These are phyloP conservation scores for Alternaria angustiovoidea DNA, from an alignment of 2,329 filamentous ascomycete genomes.

Conservation along the genomic window DNA sequence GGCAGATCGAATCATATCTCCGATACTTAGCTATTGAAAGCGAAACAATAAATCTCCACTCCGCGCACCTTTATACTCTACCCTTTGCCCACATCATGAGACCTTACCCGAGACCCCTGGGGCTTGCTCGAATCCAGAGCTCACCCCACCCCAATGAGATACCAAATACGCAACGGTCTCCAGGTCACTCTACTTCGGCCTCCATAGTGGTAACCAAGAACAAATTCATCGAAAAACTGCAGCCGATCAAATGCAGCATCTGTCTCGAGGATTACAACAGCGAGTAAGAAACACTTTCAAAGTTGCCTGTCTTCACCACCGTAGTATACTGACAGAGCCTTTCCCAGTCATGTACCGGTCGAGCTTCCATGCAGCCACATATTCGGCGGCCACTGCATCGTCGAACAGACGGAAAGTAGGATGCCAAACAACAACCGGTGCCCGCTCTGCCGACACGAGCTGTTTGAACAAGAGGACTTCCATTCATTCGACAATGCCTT, in stretches of 20 bases:
- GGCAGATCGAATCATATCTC: neutral
- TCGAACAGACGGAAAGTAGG: neutral
- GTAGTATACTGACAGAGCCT: neutral
- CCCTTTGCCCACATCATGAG: neutral
- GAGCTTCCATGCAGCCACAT: slow-evolving; percentile 6
- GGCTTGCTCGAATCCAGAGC: neutral
- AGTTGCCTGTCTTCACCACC: neutral
- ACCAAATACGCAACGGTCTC: neutral
- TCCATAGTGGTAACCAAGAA: slow-evolving; percentile 5
- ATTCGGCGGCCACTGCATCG: slow-evolving; percentile 10
- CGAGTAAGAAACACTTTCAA: neutral
- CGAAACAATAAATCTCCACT: neutral
- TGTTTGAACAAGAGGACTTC: slow-evolving; percentile 1
- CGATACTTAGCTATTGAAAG: neutral
- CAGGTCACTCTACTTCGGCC: neutral
- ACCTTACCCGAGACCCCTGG: neutral
- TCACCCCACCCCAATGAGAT: neutral
- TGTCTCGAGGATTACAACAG: slow-evolving; percentile 5
- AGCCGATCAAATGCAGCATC: slow-evolving; percentile 6
- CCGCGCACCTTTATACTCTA: neutral
- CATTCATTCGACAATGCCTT: neutral
- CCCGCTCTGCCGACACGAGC: slow-evolving; percentile 1
- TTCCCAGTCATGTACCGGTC: neutral
- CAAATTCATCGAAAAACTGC: slow-evolving; percentile 6
- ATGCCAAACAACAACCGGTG: slow-evolving; percentile 2